phyloP scores from a whole-genome alignment of 2,329 filamentous ascomycete species.

The Meredithiella fracta region DNA sequence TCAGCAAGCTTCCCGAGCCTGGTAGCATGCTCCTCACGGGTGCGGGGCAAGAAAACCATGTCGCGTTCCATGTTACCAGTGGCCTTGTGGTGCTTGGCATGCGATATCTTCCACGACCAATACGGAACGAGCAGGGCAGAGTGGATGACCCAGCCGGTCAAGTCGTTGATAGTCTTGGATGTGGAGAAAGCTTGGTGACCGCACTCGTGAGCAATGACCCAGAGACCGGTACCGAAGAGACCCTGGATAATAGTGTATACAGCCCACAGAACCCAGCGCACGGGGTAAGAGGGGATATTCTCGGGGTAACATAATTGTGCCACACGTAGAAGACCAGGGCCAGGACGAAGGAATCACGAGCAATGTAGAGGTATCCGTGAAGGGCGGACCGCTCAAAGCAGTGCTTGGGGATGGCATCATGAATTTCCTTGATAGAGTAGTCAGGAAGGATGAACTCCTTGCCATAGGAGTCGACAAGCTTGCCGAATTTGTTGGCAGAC shows the following conservation, averaged over 20 bases:
- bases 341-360: slow-evolving; percentile 59
- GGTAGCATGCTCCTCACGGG: slow-evolving; percentile 62
- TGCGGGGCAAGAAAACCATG: slow-evolving; percentile 98
- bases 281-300: slow-evolving; percentile 52
- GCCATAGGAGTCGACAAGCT: slow-evolving; percentile 80
- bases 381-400: slow-evolving; percentile 79
- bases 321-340: slow-evolving; percentile 69
- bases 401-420: slow-evolving; percentile 92
- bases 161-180: slow-evolving; percentile 81
- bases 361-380: slow-evolving; percentile 65
- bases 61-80: slow-evolving; percentile 94
- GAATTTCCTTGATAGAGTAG: slow-evolving; percentile 94
- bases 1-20: slow-evolving; percentile 59
- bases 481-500: slow-evolving; percentile 33
- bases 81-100: slow-evolving; percentile 98
- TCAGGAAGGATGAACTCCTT: slow-evolving; percentile 88
- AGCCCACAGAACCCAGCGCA: slow-evolving; percentile 47
- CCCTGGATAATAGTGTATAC: slow-evolving; percentile 68
- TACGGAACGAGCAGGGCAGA: slow-evolving; percentile 83
- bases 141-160: slow-evolving; percentile 82
- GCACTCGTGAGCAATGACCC: slow-evolving; percentile 96
- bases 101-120: slow-evolving; percentile 98
- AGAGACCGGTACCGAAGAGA: slow-evolving; percentile 81
- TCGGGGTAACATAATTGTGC: slow-evolving; percentile 80
- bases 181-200: slow-evolving; percentile 92